A percentile compares a stretch with the other conserved stretches of the same genome.
Evolutionary conservation across 257 asterid species (phyloP).

Genomic region (Primulina tabacum): DNA sequence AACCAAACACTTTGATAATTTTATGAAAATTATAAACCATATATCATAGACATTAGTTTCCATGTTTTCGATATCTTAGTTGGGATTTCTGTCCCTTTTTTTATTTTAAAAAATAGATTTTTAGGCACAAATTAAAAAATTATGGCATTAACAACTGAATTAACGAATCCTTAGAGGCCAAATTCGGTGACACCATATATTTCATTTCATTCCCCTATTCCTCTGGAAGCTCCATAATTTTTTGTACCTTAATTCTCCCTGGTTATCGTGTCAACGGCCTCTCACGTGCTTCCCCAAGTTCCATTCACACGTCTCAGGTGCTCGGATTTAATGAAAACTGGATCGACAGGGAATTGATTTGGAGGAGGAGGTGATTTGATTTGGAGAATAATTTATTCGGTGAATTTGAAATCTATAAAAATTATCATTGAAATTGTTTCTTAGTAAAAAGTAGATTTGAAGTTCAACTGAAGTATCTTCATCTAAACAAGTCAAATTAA

Average conservation of each 20-base stretch:
- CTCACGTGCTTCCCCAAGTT: slow-evolving; percentile 8
- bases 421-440: too few species aligned
- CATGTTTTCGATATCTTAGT: not conserved
- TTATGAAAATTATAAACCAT: too few species aligned
- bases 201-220: not conserved
- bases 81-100: not conserved
- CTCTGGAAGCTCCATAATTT: slow-evolving; percentile 10
- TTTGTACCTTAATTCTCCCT: slow-evolving; percentile 50
- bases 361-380: too few species aligned
- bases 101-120: not conserved
- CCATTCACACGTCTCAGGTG: not conserved
- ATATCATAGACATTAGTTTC: not conserved
- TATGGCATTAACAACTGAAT: not conserved
- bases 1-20: too few species aligned
- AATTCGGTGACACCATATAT: slow-evolving; percentile 42
- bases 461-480: too few species aligned
- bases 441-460: too few species aligned
- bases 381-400: too few species aligned
- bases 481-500: too few species aligned
- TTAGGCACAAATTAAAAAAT: slow-evolving; percentile 10
- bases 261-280: slow-evolving; percentile 35
- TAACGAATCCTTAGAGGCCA: slow-evolving; percentile 33
- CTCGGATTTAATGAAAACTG: not conserved
- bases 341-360: too few species aligned
- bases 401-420: too few species aligned